These are phyloP conservation scores for Neofusicoccum cordaticola DNA, from an alignment of 2,329 filamentous ascomycete genomes.

Conservation along the genomic window DNA sequence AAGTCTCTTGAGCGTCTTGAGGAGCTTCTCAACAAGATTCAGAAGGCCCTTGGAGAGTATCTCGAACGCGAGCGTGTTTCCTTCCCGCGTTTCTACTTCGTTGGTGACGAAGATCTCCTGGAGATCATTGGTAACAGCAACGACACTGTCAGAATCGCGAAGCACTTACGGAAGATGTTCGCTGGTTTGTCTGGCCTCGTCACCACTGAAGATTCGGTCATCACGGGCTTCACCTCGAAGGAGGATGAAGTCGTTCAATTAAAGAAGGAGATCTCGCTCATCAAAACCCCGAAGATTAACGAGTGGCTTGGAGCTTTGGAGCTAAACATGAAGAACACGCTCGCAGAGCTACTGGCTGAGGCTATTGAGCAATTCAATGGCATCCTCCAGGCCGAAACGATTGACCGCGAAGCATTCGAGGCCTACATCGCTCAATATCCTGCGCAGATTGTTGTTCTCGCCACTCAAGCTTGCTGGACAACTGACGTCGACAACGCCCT, in stretches of 20 bases:
- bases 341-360: conserved; percentile 86
- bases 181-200: conserved; percentile 86
- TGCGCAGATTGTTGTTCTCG: conserved; percentile 92
- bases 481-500: conserved; percentile 78
- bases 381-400: conserved; percentile 68
- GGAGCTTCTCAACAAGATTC: conserved; percentile 98
- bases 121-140: conserved; percentile 99
- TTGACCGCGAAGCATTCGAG: conserved; percentile 69
- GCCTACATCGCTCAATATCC: conserved; percentile 83
- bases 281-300: conserved; percentile 95
- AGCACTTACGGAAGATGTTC: conserved; percentile 99
- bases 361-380: conserved; percentile 79
- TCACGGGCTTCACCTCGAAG: conserved; percentile 90
- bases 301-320: conserved; percentile 97
- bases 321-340: conserved; percentile 86
- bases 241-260: conserved; percentile 86
- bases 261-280: conserved; percentile 86
- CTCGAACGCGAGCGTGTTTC: conserved; percentile 96
- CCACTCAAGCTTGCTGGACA: conserved; percentile 92
- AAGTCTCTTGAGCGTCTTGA: conserved; percentile 93
- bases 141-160: conserved; percentile 91
- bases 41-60: conserved; percentile 97
- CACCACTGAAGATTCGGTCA: conserved; percentile 86
- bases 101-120: conserved; percentile 94
- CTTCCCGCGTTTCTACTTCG: conserved; percentile 98